phyloP scores from a whole-genome alignment of 495 filamentous ascomycete genomes.

The Daldinia childiae region DNA sequence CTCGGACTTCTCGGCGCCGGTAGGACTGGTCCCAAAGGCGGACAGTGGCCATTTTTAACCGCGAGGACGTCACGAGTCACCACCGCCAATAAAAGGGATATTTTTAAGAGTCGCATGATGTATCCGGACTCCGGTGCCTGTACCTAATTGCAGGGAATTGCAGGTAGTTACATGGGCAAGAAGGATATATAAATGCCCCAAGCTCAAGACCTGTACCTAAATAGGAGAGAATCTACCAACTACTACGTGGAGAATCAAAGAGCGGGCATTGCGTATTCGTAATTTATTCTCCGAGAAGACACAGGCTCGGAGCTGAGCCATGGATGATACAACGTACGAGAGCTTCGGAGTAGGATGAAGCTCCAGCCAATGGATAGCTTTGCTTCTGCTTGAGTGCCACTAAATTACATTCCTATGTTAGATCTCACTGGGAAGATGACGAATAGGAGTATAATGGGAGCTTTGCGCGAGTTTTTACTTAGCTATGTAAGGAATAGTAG shows the following conservation, averaged over 20 bases:
- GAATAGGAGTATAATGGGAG: not conserved
- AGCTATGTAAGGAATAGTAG: not conserved
- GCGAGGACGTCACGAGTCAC: constrained; percentile 10
- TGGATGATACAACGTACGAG: not conserved
- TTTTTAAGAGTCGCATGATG: not conserved
- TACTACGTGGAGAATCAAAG: not conserved
- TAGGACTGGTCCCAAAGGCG: constrained; percentile 28
- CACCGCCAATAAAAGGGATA: not conserved
- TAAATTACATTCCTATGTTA: not conserved
- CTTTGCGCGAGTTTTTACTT: not conserved
- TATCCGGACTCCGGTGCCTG: not conserved
- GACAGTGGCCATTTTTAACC: constrained; percentile 22
- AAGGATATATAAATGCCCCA: not conserved
- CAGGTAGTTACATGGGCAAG: not conserved
- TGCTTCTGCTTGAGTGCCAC: not conserved
- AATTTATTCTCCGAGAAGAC: not conserved
- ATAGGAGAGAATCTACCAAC: too few species aligned
- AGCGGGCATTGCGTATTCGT: not conserved
- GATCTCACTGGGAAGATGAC: not conserved
- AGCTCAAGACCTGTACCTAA: too few species aligned
- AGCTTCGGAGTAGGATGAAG: not conserved
- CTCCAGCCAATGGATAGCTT: not conserved
- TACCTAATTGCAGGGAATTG: not conserved
- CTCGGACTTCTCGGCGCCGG: constrained; percentile 24
- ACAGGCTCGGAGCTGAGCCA: not conserved